Evolutionary conservation across 2,329 filamentous ascomycete species (phyloP).

Genomic region (Apiospora hydei): DNA sequence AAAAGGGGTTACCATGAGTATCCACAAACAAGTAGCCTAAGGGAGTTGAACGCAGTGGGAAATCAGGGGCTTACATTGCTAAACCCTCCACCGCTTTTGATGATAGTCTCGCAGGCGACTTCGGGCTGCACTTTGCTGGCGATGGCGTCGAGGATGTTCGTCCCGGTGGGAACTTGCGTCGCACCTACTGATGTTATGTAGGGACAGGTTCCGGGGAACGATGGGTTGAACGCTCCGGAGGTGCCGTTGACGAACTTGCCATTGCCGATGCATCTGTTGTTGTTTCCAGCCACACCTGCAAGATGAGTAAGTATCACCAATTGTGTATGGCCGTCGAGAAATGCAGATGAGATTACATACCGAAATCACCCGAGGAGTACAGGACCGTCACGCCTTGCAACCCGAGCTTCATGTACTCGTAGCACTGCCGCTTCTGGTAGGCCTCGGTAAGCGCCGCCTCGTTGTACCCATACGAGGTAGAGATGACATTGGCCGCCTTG

Average conservation of each 20-base stretch:
- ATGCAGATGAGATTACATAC: no score
- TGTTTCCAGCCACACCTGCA: constrained; percentile 41
- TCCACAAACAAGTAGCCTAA: background rate
- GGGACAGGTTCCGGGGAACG: constrained; percentile 33
- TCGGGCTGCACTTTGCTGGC: constrained; percentile 11
- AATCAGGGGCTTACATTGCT: background rate
- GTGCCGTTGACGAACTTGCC: constrained; percentile 54
- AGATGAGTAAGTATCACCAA: no score
- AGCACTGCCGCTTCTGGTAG: constrained; percentile 52
- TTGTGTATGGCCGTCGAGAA: no score
- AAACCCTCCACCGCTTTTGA: constrained; percentile 43
- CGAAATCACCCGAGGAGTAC: constrained; percentile 47
- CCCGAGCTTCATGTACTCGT: constrained; percentile 53
- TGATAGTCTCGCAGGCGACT: constrained; percentile 7
- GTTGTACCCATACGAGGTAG: constrained; percentile 54
- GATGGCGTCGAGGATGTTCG: constrained; percentile 15
- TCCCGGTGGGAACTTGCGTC: constrained; percentile 29
- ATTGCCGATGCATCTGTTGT: constrained; percentile 46
- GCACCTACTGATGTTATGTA: constrained; percentile 7
- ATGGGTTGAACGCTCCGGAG: constrained; percentile 41
- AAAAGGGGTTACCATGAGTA: background rate
- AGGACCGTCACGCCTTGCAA: constrained; percentile 46
- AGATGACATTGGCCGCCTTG: constrained; percentile 57
- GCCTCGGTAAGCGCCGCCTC: constrained; percentile 52
- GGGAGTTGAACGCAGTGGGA: no score